Base-by-base conservation (phyloP, 2,329 filamentous ascomycete genomes). In the Teratosphaeria epicoccoides region DNA sequence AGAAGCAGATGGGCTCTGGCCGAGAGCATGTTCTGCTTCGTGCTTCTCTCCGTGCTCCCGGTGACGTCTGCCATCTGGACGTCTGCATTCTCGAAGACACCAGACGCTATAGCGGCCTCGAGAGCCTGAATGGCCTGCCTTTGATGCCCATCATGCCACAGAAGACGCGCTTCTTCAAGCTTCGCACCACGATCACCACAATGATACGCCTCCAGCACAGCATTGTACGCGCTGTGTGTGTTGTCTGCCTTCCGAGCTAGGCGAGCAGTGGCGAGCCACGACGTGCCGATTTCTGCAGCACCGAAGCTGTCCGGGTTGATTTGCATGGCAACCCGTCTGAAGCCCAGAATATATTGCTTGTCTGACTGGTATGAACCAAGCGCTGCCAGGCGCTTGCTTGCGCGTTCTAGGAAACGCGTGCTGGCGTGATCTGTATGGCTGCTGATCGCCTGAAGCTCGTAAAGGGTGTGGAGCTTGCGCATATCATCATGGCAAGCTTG, bases 101-200 rank as follows among this genome's bases (percentile, higher is more conserved):
- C 86, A 28, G 81, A 83, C 46, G 83, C 79, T 57, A 98, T 95
- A 22, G 91, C 90, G 44, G 87, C 83, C 63, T 95, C 84, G 2
- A 98, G 76, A 46, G 85, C 87, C 60, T 95, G 88, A 55, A 98
- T 98, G 1, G 93, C 94, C 69, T 97, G 95, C 54, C 93, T 82
- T 65, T 91, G 88, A 63, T 96, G 86, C 0, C 88, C 88, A 66
- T 96, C 89, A 60, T 87, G 88, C 89, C 93, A 98, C 6, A 97
- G 73, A 25, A 98, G 76, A 54, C 90, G 84, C 1, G 93, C 89
- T 66, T 98, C 91, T 66, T 98, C 94, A 55, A 98, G 93, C 9
- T 88, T 91, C 10, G 91, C 88, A 2, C 87, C 88, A 6, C 17
- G 83, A 59, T 95, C 88, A 20, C 88, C 87, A 10, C 95, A 78